Evolutionary conservation across 164 flowering plant species (phyloP).

Genomic region (Litsea cubeba): DNA sequence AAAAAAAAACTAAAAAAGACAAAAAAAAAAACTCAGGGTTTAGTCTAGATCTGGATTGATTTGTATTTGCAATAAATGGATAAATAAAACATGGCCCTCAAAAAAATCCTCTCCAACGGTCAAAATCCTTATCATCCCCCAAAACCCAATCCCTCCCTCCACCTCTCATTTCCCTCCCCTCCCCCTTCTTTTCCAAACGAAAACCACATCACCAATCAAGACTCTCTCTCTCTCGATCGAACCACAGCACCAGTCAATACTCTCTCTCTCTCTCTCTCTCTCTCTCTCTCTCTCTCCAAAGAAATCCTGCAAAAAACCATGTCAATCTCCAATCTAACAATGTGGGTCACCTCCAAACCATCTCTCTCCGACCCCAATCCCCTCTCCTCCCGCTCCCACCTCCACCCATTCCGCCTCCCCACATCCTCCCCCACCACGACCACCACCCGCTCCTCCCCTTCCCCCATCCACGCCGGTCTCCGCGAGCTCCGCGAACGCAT

Average conservation of each 20-base stretch:
- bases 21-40: too few relatives aligned
- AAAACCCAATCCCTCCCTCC: slow-evolving; percentile 38
- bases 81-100: not conserved
- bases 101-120: slow-evolving; percentile 2
- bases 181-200: slow-evolving; percentile 7
- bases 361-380: slow-evolving; percentile 21
- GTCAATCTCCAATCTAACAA: slow-evolving; percentile 38
- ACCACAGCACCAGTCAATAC: too few relatives aligned
- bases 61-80: too few relatives aligned
- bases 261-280: slow-evolving; percentile 4
- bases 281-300: slow-evolving; percentile 8
- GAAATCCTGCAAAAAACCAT: slow-evolving; percentile 17
- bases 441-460: slow-evolving; percentile 5
- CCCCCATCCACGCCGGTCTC: slow-evolving; percentile 42
- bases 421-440: slow-evolving; percentile 6
- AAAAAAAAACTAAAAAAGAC: too few relatives aligned
- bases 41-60: too few relatives aligned
- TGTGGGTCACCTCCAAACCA: slow-evolving; percentile 38
- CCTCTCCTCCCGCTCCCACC: slow-evolving; percentile 28
- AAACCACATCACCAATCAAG: not conserved
- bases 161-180: slow-evolving; percentile 36
- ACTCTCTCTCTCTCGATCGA: not conserved
- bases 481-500: slow-evolving; percentile 63
- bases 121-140: slow-evolving; percentile 23
- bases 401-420: slow-evolving; percentile 19